Evolutionary conservation across 2,329 filamentous ascomycete genomes (phyloP).

Genomic region (Colletotrichum chrysophilum): DNA sequence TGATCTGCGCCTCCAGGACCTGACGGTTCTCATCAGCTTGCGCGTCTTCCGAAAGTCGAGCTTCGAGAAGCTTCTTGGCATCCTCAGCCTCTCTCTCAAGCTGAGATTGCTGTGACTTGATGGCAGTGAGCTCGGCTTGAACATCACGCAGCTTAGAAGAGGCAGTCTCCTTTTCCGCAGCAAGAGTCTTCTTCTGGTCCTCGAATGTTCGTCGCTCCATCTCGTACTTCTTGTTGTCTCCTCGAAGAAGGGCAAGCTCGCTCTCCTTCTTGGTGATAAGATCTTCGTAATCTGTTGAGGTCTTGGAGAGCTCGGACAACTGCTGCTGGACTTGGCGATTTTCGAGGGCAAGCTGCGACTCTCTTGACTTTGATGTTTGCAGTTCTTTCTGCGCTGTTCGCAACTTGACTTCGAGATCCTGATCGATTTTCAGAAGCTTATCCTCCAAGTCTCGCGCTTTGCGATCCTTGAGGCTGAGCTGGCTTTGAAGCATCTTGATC

Average conservation of each 20-base stretch:
- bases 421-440: constrained; percentile 83
- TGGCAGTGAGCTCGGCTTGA: constrained; percentile 85
- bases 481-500: constrained; percentile 89
- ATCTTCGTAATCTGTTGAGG: constrained; percentile 94
- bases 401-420: constrained; percentile 88
- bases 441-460: constrained; percentile 88
- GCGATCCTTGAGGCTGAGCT: constrained; percentile 85
- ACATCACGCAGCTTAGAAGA: constrained; percentile 79
- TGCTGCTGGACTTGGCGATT: constrained; percentile 85
- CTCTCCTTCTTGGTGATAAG: constrained; percentile 93
- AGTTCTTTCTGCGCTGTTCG: constrained; percentile 81
- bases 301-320: constrained; percentile 84
- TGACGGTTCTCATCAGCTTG: constrained; percentile 83
- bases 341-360: constrained; percentile 79
- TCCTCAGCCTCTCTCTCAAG: constrained; percentile 89
- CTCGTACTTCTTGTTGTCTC: constrained; percentile 83
- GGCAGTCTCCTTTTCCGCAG: constrained; percentile 79
- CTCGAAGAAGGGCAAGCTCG: constrained; percentile 83
- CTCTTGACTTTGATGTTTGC: constrained; percentile 72
- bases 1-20: constrained; percentile 85
- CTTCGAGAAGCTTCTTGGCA: constrained; percentile 84
- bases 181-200: constrained; percentile 74
- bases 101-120: constrained; percentile 83
- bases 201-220: constrained; percentile 81
- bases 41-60: constrained; percentile 87